Conservation (phyloP, 176 grass and related monocot genomes). For the Musa beccarii region DNA sequence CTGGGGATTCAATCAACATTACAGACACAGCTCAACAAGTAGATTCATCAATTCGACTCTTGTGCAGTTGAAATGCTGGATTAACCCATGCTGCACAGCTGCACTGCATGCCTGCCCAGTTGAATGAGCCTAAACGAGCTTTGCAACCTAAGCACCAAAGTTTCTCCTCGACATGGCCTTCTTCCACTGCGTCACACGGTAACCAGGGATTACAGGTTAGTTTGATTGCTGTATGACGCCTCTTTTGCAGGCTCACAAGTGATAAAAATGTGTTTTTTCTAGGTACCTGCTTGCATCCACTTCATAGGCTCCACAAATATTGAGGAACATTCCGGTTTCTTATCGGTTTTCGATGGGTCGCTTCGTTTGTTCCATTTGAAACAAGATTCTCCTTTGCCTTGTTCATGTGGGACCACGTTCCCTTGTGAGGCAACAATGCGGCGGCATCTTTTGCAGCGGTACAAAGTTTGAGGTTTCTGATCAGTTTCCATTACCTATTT, state of each 20-base stretch:
- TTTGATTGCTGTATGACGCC: not conserved
- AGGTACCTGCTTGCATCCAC: constrained; percentile 70
- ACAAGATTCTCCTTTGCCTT: constrained; percentile 39
- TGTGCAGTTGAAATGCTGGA: constrained; percentile 79
- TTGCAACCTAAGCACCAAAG: constrained; percentile 84
- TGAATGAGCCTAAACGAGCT: constrained; percentile 73
- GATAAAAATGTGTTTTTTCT: not conserved
- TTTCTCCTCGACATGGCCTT: constrained; percentile 54
- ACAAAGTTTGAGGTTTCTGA: constrained; percentile 44
- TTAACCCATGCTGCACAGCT: constrained; percentile 74
- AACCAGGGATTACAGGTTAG: not conserved
- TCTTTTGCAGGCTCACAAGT: not conserved
- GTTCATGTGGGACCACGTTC: constrained; percentile 51
- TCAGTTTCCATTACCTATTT: constrained; percentile 19
- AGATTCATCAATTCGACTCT: constrained; percentile 63
- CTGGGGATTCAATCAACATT: not conserved
- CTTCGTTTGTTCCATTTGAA: constrained; percentile 41
- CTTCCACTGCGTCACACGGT: constrained; percentile 42
- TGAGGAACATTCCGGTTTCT: constrained; percentile 45
- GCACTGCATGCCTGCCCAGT: constrained; percentile 86
- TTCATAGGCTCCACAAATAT: constrained; percentile 90
- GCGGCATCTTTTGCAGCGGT: constrained; percentile 65
- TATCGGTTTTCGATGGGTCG: not conserved
- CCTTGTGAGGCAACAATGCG: constrained; percentile 68
- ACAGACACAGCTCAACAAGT: not conserved